Evolutionary conservation across 2,329 filamentous ascomycete species (phyloP), one percentile per base, ranked within the genome.

Genomic region (Ceratocystis variospora): DNA sequence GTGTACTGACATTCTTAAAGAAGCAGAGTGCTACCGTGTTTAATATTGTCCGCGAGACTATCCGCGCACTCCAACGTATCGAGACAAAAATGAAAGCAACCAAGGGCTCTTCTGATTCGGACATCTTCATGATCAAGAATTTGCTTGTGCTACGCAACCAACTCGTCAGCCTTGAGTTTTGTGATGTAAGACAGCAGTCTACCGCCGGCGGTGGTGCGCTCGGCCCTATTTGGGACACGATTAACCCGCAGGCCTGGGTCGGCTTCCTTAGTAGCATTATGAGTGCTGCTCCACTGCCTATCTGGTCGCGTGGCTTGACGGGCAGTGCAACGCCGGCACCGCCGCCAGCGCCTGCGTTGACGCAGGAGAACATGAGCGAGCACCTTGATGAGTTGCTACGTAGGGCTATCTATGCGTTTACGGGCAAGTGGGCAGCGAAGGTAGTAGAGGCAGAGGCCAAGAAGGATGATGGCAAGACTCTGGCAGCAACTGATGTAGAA

Each of bases 81-180:
- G 88, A 91, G 70, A 78, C 81, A 5, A 83, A 83, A 68, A 87
- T 96, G 70, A 82, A 85, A 66, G 81, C 81, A 45, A 84, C 83
- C 69, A 81, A 79, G 70, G 72, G 75, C 66, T 79, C 81, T 25
- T 73, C 87, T 5, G 91, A 97, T 73, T 83, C 88, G 0, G 89
- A 96, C 70, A 81, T 99, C 3, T 99, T 99, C 76, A 86, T 96
- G 72, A 87, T 99, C 71, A 94, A 93, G 71, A 96, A 99, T 73
- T 82, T 99, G 1, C 87, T 99, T 62, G 87, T 96, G 62, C 83
- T 99, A 63, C 97, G 97, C 76, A 95, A 96, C 73, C 90, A 96
- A 74, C 88, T 99, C 63, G 86, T 99, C 31, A 92, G 92, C 8
- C 91, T 99, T 69, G 94, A 99, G 76, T 96, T 99, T 70, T 92